Conservation (phyloP, 2,329 filamentous ascomycete species). For the Purpureocillium takamizusanense region DNA sequence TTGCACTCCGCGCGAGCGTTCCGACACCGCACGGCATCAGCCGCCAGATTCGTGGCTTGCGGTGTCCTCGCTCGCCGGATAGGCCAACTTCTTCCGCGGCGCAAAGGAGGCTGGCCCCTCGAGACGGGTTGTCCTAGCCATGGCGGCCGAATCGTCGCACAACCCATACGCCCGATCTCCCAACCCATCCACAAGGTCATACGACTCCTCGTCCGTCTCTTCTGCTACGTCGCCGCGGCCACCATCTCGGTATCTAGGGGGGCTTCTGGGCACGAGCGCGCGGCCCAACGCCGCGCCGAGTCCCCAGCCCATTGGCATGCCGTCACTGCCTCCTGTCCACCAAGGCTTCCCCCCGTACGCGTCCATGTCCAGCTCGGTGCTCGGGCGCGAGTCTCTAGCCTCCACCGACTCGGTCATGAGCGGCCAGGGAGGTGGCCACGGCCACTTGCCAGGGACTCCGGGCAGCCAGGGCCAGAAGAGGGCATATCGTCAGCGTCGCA, state of each 20-base stretch:
- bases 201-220: slow-evolving; percentile 56
- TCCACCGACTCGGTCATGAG: slow-evolving; percentile 48
- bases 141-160: slow-evolving; percentile 47
- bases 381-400: slow-evolving; percentile 52
- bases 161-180: slow-evolving; percentile 52
- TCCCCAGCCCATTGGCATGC: slow-evolving; percentile 44
- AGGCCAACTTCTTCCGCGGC: not conserved
- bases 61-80: no score
- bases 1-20: no score
- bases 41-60: no score
- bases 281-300: slow-evolving; percentile 39
- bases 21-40: no score
- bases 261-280: slow-evolving; percentile 41
- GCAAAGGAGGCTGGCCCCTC: slow-evolving; percentile 1
- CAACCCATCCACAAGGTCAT: slow-evolving; percentile 51
- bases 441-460: slow-evolving; percentile 32
- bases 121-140: slow-evolving; percentile 9
- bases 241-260: slow-evolving; percentile 40
- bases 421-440: slow-evolving; percentile 35
- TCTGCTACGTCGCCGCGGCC: slow-evolving; percentile 52
- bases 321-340: slow-evolving; percentile 38
- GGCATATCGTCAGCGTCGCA: slow-evolving; percentile 87
- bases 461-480: slow-evolving; percentile 67
- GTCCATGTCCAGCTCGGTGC: slow-evolving; percentile 37
- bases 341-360: slow-evolving; percentile 44